Evolutionary conservation across 257 asterid species (phyloP), one percentile per base, ranked within the genome.

Genomic region (Coffea canephora): DNA sequence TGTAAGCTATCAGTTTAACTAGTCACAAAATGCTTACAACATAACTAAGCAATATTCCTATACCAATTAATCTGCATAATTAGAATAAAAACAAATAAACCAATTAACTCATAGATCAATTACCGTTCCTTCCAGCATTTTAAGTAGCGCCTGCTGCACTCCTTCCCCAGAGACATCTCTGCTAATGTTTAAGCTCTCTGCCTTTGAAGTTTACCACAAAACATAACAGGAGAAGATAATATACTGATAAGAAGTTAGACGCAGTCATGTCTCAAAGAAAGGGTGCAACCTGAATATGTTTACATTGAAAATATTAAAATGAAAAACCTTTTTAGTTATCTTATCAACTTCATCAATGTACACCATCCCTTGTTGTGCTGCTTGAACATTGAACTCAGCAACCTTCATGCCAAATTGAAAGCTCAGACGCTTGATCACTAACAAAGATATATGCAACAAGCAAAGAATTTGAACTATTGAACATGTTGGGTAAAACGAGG

Each of bases 91-190:
- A 73, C 27, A n/a, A 55, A 54, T 41, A 52, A 13, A 41, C 0
- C 23, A 72, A 46, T 34, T 52, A 62, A 36, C 4, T 25, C 45
- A 14, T 19, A 49, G 43, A 18, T 7, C 34, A n/a, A 71, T 89
- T 83, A 94, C 98, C 78, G 98, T 94, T 83, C 98, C 97, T 90
- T 92, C 98, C 85, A 94, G 89, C 97, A 94, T 94, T 87, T 94
- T 94, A 85, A 94, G 92, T 70, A 94, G 87, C 36, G 98, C 97
- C 87, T 94, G 97, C 93, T 92, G 97, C 85, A 94, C 98, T 77
- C 98, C 98, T 85, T 94, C 98, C 71, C 98, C 97, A 34, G 98
- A 94, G 83, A 94, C 98, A 85, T 94, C 97, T 84, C 98, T 90
- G 93, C 98, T 91, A 82, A 89, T 86, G 87, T 92, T 94, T 78